Evolutionary conservation across 768 basidiomycete species (phyloP).

Genomic region (Chalciporus pseudorubinellus): DNA sequence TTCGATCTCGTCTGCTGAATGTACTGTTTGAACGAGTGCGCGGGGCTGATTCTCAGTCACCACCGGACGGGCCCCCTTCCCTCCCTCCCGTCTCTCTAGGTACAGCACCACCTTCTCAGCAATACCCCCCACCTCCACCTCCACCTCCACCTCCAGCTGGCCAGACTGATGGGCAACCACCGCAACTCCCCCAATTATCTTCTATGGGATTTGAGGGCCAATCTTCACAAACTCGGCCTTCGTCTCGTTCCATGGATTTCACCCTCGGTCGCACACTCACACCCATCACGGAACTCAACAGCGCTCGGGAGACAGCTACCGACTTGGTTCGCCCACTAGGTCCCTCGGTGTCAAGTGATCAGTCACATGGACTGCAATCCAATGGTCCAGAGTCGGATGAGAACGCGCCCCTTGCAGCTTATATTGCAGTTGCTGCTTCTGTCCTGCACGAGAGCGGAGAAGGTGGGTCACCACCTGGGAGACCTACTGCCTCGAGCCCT

Average conservation of each 20-base stretch:
- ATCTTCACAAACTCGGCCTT: conserved; percentile 11
- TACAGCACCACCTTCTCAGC: conserved; percentile 18
- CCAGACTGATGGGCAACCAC: conserved; percentile 8
- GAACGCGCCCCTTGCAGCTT: conserved; percentile 19
- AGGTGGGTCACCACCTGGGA: conserved; percentile 12
- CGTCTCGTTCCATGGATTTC: conserved; percentile 20
- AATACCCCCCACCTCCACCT: conserved; percentile 27
- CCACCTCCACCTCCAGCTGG: conserved; percentile 18
- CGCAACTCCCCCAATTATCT: conserved; percentile 51
- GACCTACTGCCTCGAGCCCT: conserved; percentile 26
- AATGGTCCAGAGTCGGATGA: conserved; percentile 27
- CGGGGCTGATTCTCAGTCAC: conserved; percentile 27
- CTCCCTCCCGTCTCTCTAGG: conserved; percentile 18
- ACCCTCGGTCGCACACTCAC: conserved; percentile 43
- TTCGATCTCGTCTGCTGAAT: conserved; percentile 59
- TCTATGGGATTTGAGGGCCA: conserved; percentile 48
- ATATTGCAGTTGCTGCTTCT: conserved; percentile 15
- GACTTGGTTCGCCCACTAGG: conserved; percentile 18
- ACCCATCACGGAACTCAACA: conserved; percentile 62
- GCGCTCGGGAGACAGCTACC: conserved; percentile 26
- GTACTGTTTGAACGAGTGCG: conserved; percentile 67
- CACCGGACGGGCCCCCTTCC: conserved; percentile 9
- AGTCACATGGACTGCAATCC: conserved; percentile 12
- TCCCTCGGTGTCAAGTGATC: conserved; percentile 17
- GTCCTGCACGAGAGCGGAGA: conserved; percentile 21